Conservation (phyloP, 345 rosid genomes). For the Carallia brachiata region DNA sequence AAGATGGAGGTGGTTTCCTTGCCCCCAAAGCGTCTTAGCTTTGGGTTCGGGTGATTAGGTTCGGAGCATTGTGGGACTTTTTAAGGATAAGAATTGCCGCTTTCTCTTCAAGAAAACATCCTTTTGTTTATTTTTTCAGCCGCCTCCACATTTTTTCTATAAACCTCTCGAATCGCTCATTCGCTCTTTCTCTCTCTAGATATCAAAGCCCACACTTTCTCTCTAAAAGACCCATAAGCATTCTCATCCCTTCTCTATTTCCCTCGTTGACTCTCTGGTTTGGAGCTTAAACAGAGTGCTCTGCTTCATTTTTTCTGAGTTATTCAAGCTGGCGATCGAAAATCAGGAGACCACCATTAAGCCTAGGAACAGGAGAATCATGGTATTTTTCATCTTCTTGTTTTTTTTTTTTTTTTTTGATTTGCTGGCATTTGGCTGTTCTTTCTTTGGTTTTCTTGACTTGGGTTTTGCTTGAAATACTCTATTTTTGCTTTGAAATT, state of each 20-base stretch:
- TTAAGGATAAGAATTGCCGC: slow-evolving; percentile 51
- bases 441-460: not conserved
- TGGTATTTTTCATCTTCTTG: slow-evolving; percentile 32
- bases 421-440: not conserved
- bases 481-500: slow-evolving; percentile 2
- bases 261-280: not conserved
- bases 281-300: slow-evolving; percentile 16
- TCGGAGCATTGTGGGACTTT: slow-evolving; percentile 32
- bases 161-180: slow-evolving; percentile 19
- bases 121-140: slow-evolving; percentile 10
- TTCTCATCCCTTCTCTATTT: not conserved
- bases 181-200: slow-evolving; percentile 11
- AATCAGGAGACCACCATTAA: slow-evolving; percentile 41
- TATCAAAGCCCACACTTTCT: not conserved
- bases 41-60: slow-evolving; percentile 38
- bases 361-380: slow-evolving; percentile 56
- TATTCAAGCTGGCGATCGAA: slow-evolving; percentile 46
- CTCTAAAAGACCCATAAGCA: not conserved
- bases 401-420: not conserved
- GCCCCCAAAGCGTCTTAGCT: slow-evolving; percentile 27
- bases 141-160: slow-evolving; percentile 13
- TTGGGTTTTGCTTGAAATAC: slow-evolving; percentile 16
- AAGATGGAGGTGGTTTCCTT: slow-evolving; percentile 3
- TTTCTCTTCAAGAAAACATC: slow-evolving; percentile 9
- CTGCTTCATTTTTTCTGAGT: not conserved